phyloP scores from a whole-genome alignment of 352 stramenopile genomes.

The Stephanocyclus meneghinianus region DNA sequence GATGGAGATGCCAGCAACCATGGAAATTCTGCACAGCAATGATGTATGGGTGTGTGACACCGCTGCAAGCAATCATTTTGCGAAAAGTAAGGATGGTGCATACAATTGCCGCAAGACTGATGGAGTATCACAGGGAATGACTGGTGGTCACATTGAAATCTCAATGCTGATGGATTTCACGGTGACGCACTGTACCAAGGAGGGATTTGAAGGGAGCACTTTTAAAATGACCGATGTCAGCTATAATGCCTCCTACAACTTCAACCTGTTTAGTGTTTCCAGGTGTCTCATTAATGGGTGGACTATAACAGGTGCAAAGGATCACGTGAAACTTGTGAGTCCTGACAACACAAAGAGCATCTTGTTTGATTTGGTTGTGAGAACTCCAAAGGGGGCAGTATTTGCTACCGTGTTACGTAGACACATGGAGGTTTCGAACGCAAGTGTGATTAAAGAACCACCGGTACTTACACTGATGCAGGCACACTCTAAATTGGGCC shows the following conservation, averaged over 20 bases:
- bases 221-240: neutral
- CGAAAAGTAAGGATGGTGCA: neutral
- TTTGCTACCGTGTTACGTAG: neutral
- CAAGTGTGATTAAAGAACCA: neutral
- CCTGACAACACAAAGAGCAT: neutral
- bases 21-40: neutral
- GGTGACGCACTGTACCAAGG: neutral
- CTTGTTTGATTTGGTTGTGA: neutral
- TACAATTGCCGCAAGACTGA: neutral
- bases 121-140: neutral
- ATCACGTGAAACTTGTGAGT: neutral
- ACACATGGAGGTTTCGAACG: neutral
- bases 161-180: neutral
- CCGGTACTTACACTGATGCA: neutral
- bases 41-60: neutral
- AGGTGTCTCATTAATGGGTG: neutral
- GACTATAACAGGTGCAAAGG: neutral
- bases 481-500: neutral
- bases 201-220: neutral
- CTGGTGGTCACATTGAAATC: neutral
- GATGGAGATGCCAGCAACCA: too few species aligned
- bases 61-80: neutral
- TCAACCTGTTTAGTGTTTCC: too few species aligned
- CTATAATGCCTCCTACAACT: neutral
- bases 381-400: neutral